Evolutionary conservation across 2,329 filamentous ascomycete species (phyloP), one percentile per base, ranked within the genome.

Genomic region (Cadophora gregata): DNA sequence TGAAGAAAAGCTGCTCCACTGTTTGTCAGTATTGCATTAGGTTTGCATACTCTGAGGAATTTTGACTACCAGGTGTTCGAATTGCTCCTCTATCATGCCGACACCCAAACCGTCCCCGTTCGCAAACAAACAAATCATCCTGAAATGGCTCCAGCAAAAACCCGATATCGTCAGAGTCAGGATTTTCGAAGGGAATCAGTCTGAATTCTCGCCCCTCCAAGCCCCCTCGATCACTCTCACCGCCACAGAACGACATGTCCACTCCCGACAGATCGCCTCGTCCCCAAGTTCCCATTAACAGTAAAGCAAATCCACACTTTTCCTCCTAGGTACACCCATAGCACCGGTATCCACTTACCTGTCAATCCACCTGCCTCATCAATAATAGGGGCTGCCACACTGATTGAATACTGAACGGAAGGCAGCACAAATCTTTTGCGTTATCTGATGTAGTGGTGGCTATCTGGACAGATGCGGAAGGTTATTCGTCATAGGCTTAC

Each of bases 331-430:
- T 29, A 45, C 36, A 14, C 24, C 56, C 36, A 33, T 45, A 27
- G 56, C 56, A 59, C 38, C 56, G 56, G 56, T 59, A 59, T 59
- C 56, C 56, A 59, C 56, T 59, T 9, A 59, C 12, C 16, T 42
- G 38, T 45, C 25, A 42, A 45, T 59, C 36, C 25, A 31, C 36
- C 36, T 42, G 56, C 36, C 36, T 45, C 24, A 45, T 59, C n/a
- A n/a, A n/a, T n/a, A n/a, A n/a, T 45, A 27, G 56, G 45, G n/a
- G 36, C 36, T 45, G 21, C 33, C 25, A 45, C 14, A n/a, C 33
- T 36, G 24, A 45, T 45, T 14, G 21, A 59, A n/a, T 7, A 38
- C 4, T n/a, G 53, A 36, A 16, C 14, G n/a, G 29, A 36, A 36
- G 29, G 53, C 36, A 56, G 53, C n/a, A 56, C 19, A 12, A 56